Percentiles rank a stretch among this genome's conserved stretches.
These are phyloP conservation scores for Biscogniauxia mediterranea DNA, from an alignment of 2,329 filamentous ascomycete genomes.

Conservation along the genomic window DNA sequence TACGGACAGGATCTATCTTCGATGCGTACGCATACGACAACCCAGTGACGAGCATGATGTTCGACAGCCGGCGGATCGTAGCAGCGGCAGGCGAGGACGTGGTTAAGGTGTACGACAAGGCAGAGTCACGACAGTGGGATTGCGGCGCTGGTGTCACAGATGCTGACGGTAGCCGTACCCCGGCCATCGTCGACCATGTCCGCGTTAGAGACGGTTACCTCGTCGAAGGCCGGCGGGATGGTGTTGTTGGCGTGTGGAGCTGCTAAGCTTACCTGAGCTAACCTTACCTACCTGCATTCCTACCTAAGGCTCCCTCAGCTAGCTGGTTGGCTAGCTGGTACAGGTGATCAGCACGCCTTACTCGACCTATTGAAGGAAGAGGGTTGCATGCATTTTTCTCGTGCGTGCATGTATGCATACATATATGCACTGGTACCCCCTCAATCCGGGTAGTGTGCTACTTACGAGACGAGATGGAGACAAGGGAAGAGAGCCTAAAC, in stretches of 20 bases:
- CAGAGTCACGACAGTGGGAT: conserved; percentile 93
- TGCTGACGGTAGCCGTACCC: conserved; percentile 62
- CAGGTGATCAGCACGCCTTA: not conserved
- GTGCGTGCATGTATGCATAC: not conserved
- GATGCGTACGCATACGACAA: conserved; percentile 96
- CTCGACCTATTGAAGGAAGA: not conserved
- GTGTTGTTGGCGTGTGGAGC: conserved; percentile 82
- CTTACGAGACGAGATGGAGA: not conserved
- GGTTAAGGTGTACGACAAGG: conserved; percentile 97
- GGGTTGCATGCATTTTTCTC: not conserved
- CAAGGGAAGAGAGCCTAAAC: no score
- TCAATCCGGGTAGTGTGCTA: not conserved
- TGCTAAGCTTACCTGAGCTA: conserved; percentile 20
- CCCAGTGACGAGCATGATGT: conserved; percentile 94
- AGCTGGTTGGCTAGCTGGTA: not conserved
- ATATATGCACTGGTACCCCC: not conserved
- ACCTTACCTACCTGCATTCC: not conserved
- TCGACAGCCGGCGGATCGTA: conserved; percentile 86
- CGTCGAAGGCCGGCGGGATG: conserved; percentile 84
- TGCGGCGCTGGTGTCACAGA: conserved; percentile 80
- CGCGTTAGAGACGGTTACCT: conserved; percentile 92
- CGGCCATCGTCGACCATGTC: conserved; percentile 77
- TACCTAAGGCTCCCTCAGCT: not conserved
- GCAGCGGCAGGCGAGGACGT: conserved; percentile 88
- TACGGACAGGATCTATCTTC: conserved; percentile 90